These are phyloP conservation scores for Tremella fuciformis DNA, from an alignment of 768 basidiomycete genomes.

Conservation along the genomic window DNA sequence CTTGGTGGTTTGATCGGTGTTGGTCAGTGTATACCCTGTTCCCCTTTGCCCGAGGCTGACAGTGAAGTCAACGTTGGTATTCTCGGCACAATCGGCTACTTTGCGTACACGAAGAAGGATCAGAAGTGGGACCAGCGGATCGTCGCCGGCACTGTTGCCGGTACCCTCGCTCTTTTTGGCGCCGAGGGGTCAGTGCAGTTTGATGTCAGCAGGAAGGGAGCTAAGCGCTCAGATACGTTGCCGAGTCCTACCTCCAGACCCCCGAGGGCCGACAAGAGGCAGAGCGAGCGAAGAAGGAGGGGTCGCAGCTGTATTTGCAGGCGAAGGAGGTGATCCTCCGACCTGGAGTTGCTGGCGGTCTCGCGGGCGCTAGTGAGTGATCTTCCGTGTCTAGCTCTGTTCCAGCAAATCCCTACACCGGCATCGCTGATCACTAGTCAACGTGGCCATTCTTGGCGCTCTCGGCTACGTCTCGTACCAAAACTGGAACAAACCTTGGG, in stretches of 20 bases:
- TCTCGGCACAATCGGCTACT: constrained; percentile 62
- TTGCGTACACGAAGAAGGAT: constrained; percentile 63
- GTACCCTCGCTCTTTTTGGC: constrained; percentile 47
- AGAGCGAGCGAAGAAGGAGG: constrained; percentile 60
- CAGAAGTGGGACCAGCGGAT: constrained; percentile 53
- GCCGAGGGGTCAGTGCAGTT: constrained; percentile 45
- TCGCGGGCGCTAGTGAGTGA: constrained; percentile 61
- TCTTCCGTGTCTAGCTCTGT: not conserved
- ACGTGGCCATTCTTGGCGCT: constrained; percentile 59
- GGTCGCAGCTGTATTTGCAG: constrained; percentile 57
- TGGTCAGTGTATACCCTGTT: constrained; percentile 54
- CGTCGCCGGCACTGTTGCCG: constrained; percentile 45
- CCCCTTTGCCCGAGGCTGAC: not conserved
- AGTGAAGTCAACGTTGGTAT: constrained; percentile 68
- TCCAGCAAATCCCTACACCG: not conserved
- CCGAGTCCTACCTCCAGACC: constrained; percentile 63
- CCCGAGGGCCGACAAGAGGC: constrained; percentile 62
- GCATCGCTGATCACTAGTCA: constrained; percentile 54
- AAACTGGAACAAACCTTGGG: constrained; percentile 70
- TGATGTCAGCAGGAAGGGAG: not conserved
- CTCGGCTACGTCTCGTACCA: constrained; percentile 65
- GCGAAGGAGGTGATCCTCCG: constrained; percentile 61
- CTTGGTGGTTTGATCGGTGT: constrained; percentile 71
- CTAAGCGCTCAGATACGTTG: constrained; percentile 57
- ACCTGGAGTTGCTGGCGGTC: constrained; percentile 65